Conservation (phyloP, 768 basidiomycete genomes). For the Kwoniella bestiolae region DNA sequence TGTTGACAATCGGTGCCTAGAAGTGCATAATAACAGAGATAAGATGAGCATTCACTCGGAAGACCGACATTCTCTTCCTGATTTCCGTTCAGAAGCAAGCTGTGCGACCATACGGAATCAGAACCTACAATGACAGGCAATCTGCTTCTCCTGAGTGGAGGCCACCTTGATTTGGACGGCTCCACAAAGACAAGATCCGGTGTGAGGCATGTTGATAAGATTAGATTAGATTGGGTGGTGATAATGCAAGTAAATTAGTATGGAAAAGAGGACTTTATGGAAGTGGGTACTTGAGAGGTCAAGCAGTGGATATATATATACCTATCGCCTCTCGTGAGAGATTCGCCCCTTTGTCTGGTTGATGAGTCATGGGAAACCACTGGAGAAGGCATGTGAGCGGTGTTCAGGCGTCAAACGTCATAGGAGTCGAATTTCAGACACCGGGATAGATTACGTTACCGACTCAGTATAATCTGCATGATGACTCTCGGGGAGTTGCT, state of each 20-base stretch:
- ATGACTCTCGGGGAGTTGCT: too few relatives aligned
- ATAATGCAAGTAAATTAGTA: background rate
- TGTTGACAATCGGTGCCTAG: slow-evolving; percentile 38
- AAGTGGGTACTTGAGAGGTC: too few relatives aligned
- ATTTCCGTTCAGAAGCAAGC: background rate
- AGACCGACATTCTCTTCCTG: background rate
- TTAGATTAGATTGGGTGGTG: background rate
- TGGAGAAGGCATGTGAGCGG: too few relatives aligned
- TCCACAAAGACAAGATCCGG: slow-evolving; percentile 43
- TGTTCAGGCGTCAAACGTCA: too few relatives aligned
- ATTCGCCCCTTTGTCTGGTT: too few relatives aligned
- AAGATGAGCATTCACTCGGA: background rate
- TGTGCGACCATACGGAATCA: background rate
- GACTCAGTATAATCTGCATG: too few relatives aligned
- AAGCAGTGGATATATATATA: too few relatives aligned
- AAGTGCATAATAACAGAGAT: background rate
- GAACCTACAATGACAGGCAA: slow-evolving; percentile 43
- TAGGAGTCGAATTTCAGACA: too few relatives aligned
- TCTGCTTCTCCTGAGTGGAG: slow-evolving; percentile 34
- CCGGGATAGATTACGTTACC: too few relatives aligned
- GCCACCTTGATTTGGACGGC: slow-evolving; percentile 22
- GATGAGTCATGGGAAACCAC: too few relatives aligned
- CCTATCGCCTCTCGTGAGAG: too few relatives aligned
- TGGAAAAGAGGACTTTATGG: background rate
- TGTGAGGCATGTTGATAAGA: slow-evolving; percentile 27